A percentile compares a stretch with the other conserved stretches of the same genome.
phyloP scores from a whole-genome alignment of 2,329 filamentous ascomycete species.

The Monilinia vaccinii-corymbosi region DNA sequence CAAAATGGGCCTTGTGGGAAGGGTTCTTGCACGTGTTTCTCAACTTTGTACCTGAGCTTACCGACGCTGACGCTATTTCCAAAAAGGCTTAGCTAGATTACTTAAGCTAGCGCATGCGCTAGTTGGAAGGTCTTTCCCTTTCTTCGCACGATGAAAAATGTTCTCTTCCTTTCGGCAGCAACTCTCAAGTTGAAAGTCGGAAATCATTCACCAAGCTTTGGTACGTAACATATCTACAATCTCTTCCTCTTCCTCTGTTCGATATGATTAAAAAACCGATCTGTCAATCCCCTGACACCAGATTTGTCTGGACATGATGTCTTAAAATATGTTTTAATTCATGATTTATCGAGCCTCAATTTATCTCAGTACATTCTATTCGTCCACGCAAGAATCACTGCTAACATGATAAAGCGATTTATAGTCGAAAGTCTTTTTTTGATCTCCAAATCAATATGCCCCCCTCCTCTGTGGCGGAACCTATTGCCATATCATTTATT shows the following conservation, averaged over 20 bases:
- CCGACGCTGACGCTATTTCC: too few species aligned
- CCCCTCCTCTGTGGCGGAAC: constrained; percentile 33
- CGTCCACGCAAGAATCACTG: neutral
- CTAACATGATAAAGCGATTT: neutral
- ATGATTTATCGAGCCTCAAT: constrained; percentile 34
- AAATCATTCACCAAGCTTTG: neutral
- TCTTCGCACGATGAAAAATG: neutral
- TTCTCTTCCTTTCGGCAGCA: neutral
- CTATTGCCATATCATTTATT: constrained; percentile 72
- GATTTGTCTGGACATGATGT: constrained; percentile 34
- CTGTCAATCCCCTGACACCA: constrained; percentile 76
- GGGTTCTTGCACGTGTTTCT: too few species aligned
- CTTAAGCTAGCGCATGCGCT: constrained; percentile 2
- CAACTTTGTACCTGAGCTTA: neutral
- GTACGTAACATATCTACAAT: neutral
- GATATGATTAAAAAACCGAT: constrained; percentile 61
- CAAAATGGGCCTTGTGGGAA: too few species aligned
- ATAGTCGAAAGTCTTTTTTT: neutral
- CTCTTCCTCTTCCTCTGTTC: constrained; percentile 11
- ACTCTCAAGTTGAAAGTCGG: neutral
- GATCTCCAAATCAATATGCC: neutral
- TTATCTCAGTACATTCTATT: neutral
- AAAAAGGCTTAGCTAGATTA: neutral
- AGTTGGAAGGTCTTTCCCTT: neutral
- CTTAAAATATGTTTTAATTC: constrained; percentile 42